phyloP scores from a whole-genome alignment of 257 asterid species.

The Orobanche coerulescens region DNA sequence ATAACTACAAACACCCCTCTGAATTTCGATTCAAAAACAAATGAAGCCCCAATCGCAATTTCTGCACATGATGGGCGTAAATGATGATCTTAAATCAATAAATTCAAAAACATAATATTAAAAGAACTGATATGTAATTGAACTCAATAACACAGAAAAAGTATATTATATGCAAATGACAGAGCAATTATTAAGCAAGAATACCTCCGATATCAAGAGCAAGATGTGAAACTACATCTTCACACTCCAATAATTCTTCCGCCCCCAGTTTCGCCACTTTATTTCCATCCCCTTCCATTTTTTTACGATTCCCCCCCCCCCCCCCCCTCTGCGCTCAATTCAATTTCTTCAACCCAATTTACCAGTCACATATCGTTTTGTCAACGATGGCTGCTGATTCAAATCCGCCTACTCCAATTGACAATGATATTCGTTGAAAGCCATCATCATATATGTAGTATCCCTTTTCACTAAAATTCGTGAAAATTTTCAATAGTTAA shows the following conservation, averaged over 20 bases:
- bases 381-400: conserved; percentile 31
- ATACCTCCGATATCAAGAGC: conserved; percentile 91
- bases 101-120: background rate
- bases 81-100: background rate
- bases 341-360: background rate
- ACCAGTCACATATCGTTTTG: conserved; percentile 2
- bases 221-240: conserved; percentile 51
- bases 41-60: background rate
- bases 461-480: background rate
- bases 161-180: background rate
- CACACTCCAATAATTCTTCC: conserved; percentile 25
- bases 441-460: background rate
- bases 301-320: background rate
- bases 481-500: background rate
- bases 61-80: background rate
- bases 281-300: conserved; percentile 19
- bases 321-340: background rate
- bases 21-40: background rate
- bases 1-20: background rate
- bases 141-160: background rate
- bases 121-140: background rate
- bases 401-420: conserved; percentile 16
- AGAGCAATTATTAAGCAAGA: background rate
- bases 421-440: background rate
- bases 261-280: conserved; percentile 24